Conservation (phyloP, 2,329 filamentous ascomycete species). For the Aureobasidium uvarum region DNA sequence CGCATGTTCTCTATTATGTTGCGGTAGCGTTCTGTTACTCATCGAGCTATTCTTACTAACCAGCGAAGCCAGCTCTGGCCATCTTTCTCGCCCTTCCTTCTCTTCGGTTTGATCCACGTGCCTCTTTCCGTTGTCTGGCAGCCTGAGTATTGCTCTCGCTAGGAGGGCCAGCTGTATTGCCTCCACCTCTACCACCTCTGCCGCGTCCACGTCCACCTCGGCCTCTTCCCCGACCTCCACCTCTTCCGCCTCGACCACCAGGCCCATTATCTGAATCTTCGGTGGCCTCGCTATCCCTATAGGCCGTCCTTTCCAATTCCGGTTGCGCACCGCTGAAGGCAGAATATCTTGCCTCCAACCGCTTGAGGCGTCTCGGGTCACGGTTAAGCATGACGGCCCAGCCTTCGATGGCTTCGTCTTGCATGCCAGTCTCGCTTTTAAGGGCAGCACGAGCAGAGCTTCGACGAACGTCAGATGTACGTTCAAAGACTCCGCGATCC, state of each 20-base stretch:
- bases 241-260: slow-evolving; percentile 45
- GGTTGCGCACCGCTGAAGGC: slow-evolving; percentile 65
- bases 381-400: slow-evolving; percentile 85
- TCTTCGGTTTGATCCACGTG: slow-evolving; percentile 81
- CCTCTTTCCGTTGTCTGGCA: slow-evolving; percentile 74
- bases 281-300: slow-evolving; percentile 53
- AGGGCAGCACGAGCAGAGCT: slow-evolving; percentile 62
- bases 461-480: slow-evolving; percentile 68
- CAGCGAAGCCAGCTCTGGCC: slow-evolving; percentile 55
- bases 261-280: slow-evolving; percentile 57
- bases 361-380: slow-evolving; percentile 65
- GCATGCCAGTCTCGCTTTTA: slow-evolving; percentile 78
- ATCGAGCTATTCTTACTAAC: too few species aligned
- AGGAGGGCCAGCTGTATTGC: slow-evolving; percentile 61
- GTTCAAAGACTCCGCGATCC: slow-evolving; percentile 64
- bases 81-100: slow-evolving; percentile 65
- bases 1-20: too few species aligned
- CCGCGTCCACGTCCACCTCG: slow-evolving; percentile 45
- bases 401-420: slow-evolving; percentile 89
- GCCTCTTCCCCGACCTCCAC: slow-evolving; percentile 49
- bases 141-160: slow-evolving; percentile 70
- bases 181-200: slow-evolving; percentile 49
- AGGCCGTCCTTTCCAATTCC: slow-evolving; percentile 64
- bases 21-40: too few species aligned
- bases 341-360: slow-evolving; percentile 68